A percentile compares a stretch with the other conserved stretches of the same genome.
phyloP scores from a whole-genome alignment of 352 stramenopile genomes.

The Phytophthora ohioensis region DNA sequence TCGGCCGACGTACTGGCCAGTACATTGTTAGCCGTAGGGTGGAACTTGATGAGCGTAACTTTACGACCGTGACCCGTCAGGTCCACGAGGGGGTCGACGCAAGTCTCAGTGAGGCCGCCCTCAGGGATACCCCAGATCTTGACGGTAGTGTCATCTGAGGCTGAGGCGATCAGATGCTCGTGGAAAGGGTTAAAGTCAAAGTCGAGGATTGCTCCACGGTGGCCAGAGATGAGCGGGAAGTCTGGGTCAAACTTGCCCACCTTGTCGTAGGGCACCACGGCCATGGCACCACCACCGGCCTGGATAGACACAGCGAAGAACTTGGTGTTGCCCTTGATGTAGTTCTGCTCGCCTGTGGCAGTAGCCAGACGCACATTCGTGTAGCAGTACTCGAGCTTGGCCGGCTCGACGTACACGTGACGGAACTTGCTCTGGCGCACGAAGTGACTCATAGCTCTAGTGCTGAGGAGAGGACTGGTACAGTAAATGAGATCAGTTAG shows the following conservation, averaged over 20 bases:
- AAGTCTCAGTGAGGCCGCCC: constrained; percentile 94
- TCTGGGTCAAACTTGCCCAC: constrained; percentile 95
- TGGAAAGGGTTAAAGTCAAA: constrained; percentile 99
- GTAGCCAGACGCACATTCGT: constrained; percentile 95
- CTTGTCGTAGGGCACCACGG: constrained; percentile 95
- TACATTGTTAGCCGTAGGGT: constrained; percentile 98
- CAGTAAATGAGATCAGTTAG: neutral
- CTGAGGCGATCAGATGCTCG: constrained; percentile 96
- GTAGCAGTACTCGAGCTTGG: constrained; percentile 94
- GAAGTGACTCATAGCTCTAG: constrained; percentile 90
- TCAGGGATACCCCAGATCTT: constrained; percentile 98
- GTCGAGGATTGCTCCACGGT: constrained; percentile 97
- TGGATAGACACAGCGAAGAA: constrained; percentile 98
- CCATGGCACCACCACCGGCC: constrained; percentile 90
- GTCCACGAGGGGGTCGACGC: constrained; percentile 96
- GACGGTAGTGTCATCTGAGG: constrained; percentile 97
- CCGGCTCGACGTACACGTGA: constrained; percentile 98
- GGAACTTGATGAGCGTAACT: constrained; percentile 98
- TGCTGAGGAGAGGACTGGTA: constrained; percentile 17
- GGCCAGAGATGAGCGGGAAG: constrained; percentile 95
- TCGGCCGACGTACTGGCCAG: constrained; percentile 96
- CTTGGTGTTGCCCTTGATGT: constrained; percentile 99
- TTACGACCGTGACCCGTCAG: constrained; percentile 95
- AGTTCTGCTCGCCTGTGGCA: constrained; percentile 99
- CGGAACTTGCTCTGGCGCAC: constrained; percentile 98